phyloP scores from a whole-genome alignment of 2,329 filamentous ascomycete genomes.

The Cryphonectria radicalis region DNA sequence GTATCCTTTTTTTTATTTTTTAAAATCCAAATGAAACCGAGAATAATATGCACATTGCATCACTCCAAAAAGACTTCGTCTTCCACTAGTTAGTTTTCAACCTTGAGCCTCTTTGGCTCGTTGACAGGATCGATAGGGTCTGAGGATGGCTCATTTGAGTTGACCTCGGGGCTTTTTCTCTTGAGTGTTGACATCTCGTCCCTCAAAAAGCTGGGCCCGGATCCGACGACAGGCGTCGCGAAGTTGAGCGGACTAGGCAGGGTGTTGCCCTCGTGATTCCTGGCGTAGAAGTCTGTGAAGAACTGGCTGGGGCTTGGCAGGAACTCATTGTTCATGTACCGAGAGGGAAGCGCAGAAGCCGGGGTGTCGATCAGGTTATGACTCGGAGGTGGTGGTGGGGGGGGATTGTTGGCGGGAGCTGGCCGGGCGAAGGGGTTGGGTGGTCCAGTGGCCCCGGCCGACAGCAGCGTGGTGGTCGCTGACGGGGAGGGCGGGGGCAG shows the following conservation, averaged over 20 bases:
- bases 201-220: conserved; percentile 65
- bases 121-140: conserved; percentile 48
- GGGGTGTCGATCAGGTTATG: conserved; percentile 71
- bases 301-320: conserved; percentile 91
- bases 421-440: conserved; percentile 95
- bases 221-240: conserved; percentile 74
- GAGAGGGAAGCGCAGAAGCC: conserved; percentile 89
- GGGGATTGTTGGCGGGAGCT: conserved; percentile 65
- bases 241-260: conserved; percentile 92
- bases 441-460: conserved; percentile 88
- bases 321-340: conserved; percentile 86
- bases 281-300: conserved; percentile 87
- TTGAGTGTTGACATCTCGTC: conserved; percentile 57
- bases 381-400: conserved; percentile 44
- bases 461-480: conserved; percentile 75
- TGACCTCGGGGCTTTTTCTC: conserved; percentile 61
- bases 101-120: conserved; percentile 59
- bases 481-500: conserved; percentile 93
- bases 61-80: neutral
- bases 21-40: conserved; percentile 17
- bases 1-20: conserved; percentile 14
- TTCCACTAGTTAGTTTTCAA: conserved; percentile 48
- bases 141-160: conserved; percentile 43
- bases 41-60: neutral
- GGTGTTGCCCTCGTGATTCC: conserved; percentile 76